These are phyloP conservation scores for Royoungia palumana DNA, from an alignment of 768 basidiomycete genomes.

Conservation along the genomic window DNA sequence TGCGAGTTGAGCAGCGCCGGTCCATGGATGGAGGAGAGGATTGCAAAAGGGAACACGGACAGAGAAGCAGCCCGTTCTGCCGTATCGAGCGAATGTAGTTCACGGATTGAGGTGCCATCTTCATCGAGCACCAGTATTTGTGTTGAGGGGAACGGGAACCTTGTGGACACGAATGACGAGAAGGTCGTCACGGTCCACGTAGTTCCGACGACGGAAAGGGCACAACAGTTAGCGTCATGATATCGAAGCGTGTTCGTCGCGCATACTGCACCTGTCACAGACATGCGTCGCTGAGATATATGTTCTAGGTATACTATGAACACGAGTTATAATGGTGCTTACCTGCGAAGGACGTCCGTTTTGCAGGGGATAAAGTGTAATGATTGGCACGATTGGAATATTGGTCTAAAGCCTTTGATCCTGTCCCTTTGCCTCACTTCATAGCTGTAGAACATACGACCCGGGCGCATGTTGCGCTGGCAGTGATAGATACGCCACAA, in stretches of 20 bases:
- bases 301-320: neutral
- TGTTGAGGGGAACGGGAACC: neutral
- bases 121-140: constrained; percentile 3
- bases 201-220: neutral
- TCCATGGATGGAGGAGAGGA: constrained; percentile 65
- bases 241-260: neutral
- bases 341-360: neutral
- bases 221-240: constrained; percentile 3
- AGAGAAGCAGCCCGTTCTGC: neutral
- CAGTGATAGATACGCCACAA: too few relatives aligned
- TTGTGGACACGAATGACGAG: constrained; percentile 1
- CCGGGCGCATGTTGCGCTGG: too few relatives aligned
- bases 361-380: constrained; percentile 2
- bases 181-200: constrained; percentile 6
- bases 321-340: neutral
- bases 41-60: constrained; percentile 15
- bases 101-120: neutral
- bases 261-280: neutral
- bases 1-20: constrained; percentile 64
- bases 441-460: too few relatives aligned
- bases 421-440: too few relatives aligned
- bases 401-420: too few relatives aligned
- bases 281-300: neutral
- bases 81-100: neutral
- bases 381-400: too few relatives aligned